These are phyloP conservation scores for Mycosphaerelloides madeirae DNA, from an alignment of 2,329 filamentous ascomycete genomes.

Conservation along the genomic window DNA sequence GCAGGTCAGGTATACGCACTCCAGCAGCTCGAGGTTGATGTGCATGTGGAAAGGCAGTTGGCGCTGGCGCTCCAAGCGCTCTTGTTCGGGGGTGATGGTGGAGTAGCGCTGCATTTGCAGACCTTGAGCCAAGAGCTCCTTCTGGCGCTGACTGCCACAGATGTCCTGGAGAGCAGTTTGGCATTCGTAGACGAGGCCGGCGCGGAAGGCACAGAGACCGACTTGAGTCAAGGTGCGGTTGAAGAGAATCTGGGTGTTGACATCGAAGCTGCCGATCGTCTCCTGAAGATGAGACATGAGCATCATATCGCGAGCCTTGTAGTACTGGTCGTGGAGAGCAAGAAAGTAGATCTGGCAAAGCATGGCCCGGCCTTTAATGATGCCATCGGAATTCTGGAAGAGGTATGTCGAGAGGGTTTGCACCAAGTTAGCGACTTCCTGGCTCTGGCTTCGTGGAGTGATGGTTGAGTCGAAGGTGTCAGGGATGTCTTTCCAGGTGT, in stretches of 20 bases:
- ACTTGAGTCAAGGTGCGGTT: constrained; percentile 97
- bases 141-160: constrained; percentile 93
- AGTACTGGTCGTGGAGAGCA: constrained; percentile 95
- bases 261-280: constrained; percentile 93
- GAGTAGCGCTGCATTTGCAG: constrained; percentile 97
- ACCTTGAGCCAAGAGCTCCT: constrained; percentile 95
- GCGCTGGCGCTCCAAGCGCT: constrained; percentile 92
- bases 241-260: constrained; percentile 96
- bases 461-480: constrained; percentile 68
- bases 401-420: constrained; percentile 90
- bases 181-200: constrained; percentile 92
- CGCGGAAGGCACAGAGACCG: constrained; percentile 95
- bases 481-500: constrained; percentile 80
- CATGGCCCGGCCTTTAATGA: constrained; percentile 94
- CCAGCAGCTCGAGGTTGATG: constrained; percentile 96
- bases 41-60: constrained; percentile 99
- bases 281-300: constrained; percentile 99
- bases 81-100: constrained; percentile 94
- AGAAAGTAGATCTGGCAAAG: constrained; percentile 98
- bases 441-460: constrained; percentile 64
- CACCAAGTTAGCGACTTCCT: constrained; percentile 71
- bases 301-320: constrained; percentile 97
- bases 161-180: constrained; percentile 98
- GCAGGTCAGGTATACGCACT: constrained; percentile 97
- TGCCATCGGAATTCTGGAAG: constrained; percentile 89